These are phyloP conservation scores for Fusarium coicis DNA, from an alignment of 2,329 filamentous ascomycete species.

Conservation along the genomic window DNA sequence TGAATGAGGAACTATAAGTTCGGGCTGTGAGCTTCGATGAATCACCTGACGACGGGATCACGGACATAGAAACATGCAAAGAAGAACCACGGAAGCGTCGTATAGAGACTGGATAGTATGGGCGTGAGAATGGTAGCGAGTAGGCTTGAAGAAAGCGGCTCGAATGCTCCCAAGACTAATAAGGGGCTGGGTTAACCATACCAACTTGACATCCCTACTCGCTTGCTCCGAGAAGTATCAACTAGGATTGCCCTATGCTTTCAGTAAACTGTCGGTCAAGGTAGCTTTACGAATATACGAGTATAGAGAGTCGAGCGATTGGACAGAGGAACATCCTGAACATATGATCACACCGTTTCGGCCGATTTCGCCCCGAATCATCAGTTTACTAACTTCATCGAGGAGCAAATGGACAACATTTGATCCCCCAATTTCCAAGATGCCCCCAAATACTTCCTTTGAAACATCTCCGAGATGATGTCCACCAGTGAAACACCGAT, in stretches of 20 bases:
- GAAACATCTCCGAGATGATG: slow-evolving; percentile 1
- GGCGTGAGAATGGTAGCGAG: accelerated
- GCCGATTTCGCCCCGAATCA: background rate
- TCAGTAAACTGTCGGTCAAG: background rate
- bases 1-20: background rate
- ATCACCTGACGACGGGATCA: background rate
- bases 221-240: background rate
- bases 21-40: background rate
- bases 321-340: background rate
- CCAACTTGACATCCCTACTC: background rate
- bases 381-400: background rate
- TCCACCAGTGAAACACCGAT: slow-evolving; percentile 5
- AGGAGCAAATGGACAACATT: background rate
- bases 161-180: accelerated
- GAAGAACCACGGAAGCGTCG: accelerated
- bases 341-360: background rate
- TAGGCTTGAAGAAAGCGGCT: accelerated
- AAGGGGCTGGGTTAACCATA: no score
- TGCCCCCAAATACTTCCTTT: background rate
- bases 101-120: background rate
- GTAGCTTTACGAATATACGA: background rate
- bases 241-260: background rate
- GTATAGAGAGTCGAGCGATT: background rate
- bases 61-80: accelerated
- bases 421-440: slow-evolving; percentile 2